Percentiles rank a stretch among this genome's conserved stretches.
Evolutionary conservation across 345 rosid genomes (phyloP).

Genomic region (sweet orange (Citrus sinensis)): DVS_A1.0 CM039167.1:1540501-1541000

Average conservation of each 20-base stretch:
- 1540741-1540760: not conserved
- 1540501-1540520: constrained; percentile 17
- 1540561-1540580: constrained; percentile 12
- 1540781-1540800: not conserved
- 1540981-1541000: constrained; percentile 6
- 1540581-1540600: constrained; percentile 10
- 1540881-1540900: constrained; percentile 1
- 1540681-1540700: constrained; percentile 18
- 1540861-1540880: not conserved
- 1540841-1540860: constrained; percentile 7
- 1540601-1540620: constrained; percentile 3
- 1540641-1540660: constrained; percentile 12
- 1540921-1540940: constrained; percentile 7
- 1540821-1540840: not conserved
- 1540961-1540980: constrained; percentile 14
- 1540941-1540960: constrained; percentile 8
- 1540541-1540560: constrained; percentile 4
- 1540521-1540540: constrained; percentile 18
- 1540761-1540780: constrained; percentile 5
- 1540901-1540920: not conserved
- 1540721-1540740: constrained; percentile 3
- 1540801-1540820: not conserved
- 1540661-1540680: constrained; percentile 14
- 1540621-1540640: constrained; percentile 8
- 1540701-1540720: constrained; percentile 5